phyloP scores from a whole-genome alignment of 768 basidiomycete species.

The Lentinus tigrinus region DNA sequence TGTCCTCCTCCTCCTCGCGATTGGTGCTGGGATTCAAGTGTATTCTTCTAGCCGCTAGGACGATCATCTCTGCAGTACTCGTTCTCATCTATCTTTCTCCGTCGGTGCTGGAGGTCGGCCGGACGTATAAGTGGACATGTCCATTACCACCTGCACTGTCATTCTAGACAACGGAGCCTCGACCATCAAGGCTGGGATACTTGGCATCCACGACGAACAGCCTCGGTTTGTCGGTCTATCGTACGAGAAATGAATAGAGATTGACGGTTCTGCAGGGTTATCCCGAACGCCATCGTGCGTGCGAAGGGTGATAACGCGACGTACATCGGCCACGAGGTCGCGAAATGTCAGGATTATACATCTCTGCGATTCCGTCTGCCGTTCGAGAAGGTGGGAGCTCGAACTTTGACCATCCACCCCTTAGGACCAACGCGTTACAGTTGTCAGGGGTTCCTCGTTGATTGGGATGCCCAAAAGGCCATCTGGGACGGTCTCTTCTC shows the following conservation, averaged over 20 bases:
- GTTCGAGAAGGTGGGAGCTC: constrained; percentile 74
- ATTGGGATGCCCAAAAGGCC: constrained; percentile 95
- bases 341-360: constrained; percentile 73
- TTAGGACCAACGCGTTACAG: constrained; percentile 4
- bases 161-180: constrained; percentile 88
- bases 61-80: background rate
- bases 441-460: constrained; percentile 81
- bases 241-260: background rate
- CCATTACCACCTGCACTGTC: constrained; percentile 28
- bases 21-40: background rate
- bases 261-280: constrained; percentile 45
- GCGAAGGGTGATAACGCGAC: constrained; percentile 81
- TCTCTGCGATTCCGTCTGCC: constrained; percentile 82
- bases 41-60: constrained; percentile 5
- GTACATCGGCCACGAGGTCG: constrained; percentile 86
- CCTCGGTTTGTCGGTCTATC: constrained; percentile 28
- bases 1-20: background rate
- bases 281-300: constrained; percentile 80
- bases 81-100: constrained; percentile 11
- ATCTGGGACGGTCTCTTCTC: constrained; percentile 93
- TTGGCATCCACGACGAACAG: constrained; percentile 27
- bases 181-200: constrained; percentile 73
- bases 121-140: background rate
- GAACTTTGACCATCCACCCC: constrained; percentile 4
- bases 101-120: background rate